Base-by-base conservation (phyloP, 805 yeast species). In the Cyberlindnera euphorbiae region DNA sequence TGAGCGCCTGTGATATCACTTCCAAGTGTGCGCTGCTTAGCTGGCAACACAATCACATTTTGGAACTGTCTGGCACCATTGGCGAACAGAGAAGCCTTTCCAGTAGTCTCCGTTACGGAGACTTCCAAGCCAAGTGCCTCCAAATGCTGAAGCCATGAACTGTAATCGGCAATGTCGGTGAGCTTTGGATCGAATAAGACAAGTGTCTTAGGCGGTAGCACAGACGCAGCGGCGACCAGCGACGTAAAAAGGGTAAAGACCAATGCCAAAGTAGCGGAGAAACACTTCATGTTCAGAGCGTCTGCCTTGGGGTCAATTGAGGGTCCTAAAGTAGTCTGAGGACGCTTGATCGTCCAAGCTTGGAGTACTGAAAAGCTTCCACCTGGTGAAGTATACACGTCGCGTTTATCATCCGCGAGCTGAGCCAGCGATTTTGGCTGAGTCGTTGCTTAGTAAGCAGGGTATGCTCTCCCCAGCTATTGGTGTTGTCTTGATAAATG, bases 21-120 rank as follows among this genome's bases (percentile, higher is more conserved):
- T 13, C 64, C 61, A 4, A 72, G 44, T 17, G 56, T 56, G 47
- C 71, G 77, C 28, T 71, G 63, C 42, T 75, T 69, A 6, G 75
- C 62, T 12, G 90, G 88, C 32, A 80, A 66, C 14, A 83, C 39
- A 18, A 84, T 53, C 36, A 82, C 44, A 48, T 79, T 77, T 45
- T 78, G 78, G 49, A 67, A 79, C 10, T 56, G 32, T 42, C 70
- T 67, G 22, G 56, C 61, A 26, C 72, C 79, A 34, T 64, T 67
- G 27, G 52, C 53, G 41, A 64, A 54, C 36, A 77, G 54, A 18
- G 52, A 41, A 17, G 58, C 52, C 3, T 41, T 37, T 18, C 53
- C 38, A 12, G 42, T 53, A 25, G 31, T 31, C 17, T 58, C 53
- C 24, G 52, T 45, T 14, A 58, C 38, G 2, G 46, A 49, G 11